These are phyloP conservation scores for Penicillium sp. DNA, from an alignment of 2,329 filamentous ascomycete species.

Conservation along the genomic window DNA sequence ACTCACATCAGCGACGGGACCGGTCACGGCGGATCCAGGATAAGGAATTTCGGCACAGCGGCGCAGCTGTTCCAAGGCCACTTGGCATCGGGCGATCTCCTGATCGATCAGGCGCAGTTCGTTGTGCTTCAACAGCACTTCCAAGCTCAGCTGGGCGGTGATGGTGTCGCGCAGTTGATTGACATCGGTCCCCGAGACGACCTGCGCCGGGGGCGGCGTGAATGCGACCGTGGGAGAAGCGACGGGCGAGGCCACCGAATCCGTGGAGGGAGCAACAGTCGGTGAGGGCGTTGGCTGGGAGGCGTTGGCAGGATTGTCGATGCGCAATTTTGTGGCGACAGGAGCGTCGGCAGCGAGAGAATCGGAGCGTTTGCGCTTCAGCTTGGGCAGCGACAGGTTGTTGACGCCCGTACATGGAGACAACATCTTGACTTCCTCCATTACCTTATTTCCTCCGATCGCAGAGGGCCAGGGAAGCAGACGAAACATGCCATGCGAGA, in stretches of 20 bases:
- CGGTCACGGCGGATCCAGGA: constrained; percentile 58
- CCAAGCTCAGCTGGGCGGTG: constrained; percentile 80
- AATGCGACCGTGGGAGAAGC: constrained; percentile 11
- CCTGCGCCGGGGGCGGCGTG: constrained; percentile 15
- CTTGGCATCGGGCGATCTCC: constrained; percentile 91
- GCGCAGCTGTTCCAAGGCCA: constrained; percentile 86
- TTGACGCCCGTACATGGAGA: constrained; percentile 30
- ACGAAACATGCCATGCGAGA: constrained; percentile 47
- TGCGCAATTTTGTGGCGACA: constrained; percentile 29
- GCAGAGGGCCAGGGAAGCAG: constrained; percentile 44
- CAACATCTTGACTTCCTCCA: constrained; percentile 43
- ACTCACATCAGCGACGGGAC: constrained; percentile 62
- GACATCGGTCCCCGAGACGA: constrained; percentile 23
- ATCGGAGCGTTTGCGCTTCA: constrained; percentile 55
- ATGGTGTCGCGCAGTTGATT: constrained; percentile 63
- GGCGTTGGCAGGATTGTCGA: constrained; percentile 18
- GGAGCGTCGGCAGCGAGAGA: constrained; percentile 42
- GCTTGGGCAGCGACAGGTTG: constrained; percentile 32
- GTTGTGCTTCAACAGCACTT: constrained; percentile 89
- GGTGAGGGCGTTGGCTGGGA: constrained; percentile 5
- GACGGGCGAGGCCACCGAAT: constrained; percentile 10
- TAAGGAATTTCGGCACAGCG: constrained; percentile 90
- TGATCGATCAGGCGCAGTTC: constrained; percentile 92
- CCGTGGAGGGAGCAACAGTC: constrained; percentile 8
- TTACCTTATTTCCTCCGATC: constrained; percentile 44